Conservation (phyloP, 2,329 filamentous ascomycete genomes). For the Hymenoscyphus albidus region DNA sequence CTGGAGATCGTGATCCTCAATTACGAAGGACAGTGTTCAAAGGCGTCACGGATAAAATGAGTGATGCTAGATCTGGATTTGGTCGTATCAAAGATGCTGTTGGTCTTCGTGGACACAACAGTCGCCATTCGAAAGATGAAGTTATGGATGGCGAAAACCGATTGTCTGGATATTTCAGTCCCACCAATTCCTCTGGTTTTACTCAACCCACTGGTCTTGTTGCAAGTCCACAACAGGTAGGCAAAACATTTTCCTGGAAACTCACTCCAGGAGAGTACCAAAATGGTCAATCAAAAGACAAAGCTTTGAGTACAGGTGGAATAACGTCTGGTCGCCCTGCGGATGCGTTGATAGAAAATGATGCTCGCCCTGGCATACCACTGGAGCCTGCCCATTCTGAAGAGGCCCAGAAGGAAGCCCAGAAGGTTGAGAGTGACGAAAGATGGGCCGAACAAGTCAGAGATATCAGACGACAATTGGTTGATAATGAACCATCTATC, state of each 20-base stretch:
- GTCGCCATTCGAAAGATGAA: conserved; percentile 54
- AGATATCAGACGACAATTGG: conserved; percentile 42
- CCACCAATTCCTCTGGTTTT: conserved; percentile 22
- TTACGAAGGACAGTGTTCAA: conserved; percentile 68
- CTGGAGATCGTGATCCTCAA: conserved; percentile 52
- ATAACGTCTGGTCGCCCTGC: conserved; percentile 9
- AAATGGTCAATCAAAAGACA: conserved; percentile 29
- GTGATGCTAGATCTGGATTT: conserved; percentile 76
- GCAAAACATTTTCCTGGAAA: conserved; percentile 60
- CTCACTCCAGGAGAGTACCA: conserved; percentile 59
- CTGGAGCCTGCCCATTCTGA: conserved; percentile 10
- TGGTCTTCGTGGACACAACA: conserved; percentile 50
- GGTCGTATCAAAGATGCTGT: conserved; percentile 84
- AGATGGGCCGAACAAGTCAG: conserved; percentile 37
- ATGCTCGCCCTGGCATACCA: conserved; percentile 11
- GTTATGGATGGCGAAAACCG: conserved; percentile 20
- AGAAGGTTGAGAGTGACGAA: conserved; percentile 21
- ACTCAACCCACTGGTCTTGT: conserved; percentile 15
- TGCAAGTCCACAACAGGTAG: conserved; percentile 35
- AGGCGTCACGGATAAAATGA: conserved; percentile 73
- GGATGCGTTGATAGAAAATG: conserved; percentile 11
- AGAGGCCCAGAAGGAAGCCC: conserved; percentile 19
- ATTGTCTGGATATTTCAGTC: conserved; percentile 24
- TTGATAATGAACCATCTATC: conserved; percentile 48
- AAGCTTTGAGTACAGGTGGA: conserved; percentile 13